phyloP scores from a whole-genome alignment of 306 rosid species.

The Glycine soja region DNA sequence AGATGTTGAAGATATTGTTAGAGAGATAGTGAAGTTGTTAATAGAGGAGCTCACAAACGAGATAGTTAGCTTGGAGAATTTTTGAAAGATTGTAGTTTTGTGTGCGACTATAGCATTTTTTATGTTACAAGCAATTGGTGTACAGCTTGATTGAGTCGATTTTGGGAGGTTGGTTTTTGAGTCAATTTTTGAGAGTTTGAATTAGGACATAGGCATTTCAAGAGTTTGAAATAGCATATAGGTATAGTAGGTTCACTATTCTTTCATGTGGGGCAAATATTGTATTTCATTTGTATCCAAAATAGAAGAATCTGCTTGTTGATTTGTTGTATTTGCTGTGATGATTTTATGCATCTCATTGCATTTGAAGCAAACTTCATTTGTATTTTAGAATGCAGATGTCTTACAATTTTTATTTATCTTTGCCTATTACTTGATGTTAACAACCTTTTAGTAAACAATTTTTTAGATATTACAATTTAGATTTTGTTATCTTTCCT shows the following conservation, averaged over 20 bases:
- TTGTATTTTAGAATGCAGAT: not conserved
- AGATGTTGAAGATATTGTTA: conserved; percentile 67
- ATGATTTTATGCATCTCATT: not conserved
- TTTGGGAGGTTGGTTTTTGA: conserved; percentile 31
- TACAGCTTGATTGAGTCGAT: conserved; percentile 31
- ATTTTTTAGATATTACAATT: no score
- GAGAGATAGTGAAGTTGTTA: conserved; percentile 67
- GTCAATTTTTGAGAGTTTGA: conserved; percentile 37
- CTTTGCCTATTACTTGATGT: no score
- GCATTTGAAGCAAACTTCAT: not conserved
- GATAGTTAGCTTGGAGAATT: conserved; percentile 55
- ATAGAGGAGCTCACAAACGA: conserved; percentile 71
- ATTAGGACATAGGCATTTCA: conserved; percentile 19
- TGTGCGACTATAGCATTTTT: conserved; percentile 27
- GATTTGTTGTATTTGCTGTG: conserved; percentile 33
- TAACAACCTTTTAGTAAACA: no score
- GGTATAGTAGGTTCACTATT: conserved; percentile 51
- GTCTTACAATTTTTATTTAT: no score
- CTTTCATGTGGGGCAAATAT: conserved; percentile 42
- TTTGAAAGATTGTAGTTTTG: conserved; percentile 49
- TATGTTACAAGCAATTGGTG: conserved; percentile 23
- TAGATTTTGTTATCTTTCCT: no score
- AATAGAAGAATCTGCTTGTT: conserved; percentile 27
- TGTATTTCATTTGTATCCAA: conserved; percentile 24
- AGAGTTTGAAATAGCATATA: conserved; percentile 41